phyloP scores from a whole-genome alignment of 2,329 filamentous ascomycete genomes.

The Stemphylium lycopersici region DNA sequence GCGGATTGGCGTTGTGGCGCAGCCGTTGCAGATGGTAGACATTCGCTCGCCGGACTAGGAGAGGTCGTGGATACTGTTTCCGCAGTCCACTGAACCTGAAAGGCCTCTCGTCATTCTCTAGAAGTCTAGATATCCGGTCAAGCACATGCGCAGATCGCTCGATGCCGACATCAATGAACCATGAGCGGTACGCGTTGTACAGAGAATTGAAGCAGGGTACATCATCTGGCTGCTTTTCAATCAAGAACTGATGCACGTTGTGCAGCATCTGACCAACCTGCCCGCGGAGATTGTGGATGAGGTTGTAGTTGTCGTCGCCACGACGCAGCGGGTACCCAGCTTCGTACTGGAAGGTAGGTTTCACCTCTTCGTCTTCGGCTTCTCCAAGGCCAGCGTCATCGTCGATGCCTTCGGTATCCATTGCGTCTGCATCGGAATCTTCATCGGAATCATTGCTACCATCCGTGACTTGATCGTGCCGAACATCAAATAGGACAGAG shows the following conservation, averaged over 20 bases:
- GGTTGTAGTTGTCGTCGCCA: constrained; percentile 66
- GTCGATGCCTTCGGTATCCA: constrained; percentile 55
- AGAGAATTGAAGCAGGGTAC: constrained; percentile 93
- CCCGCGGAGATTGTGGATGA: constrained; percentile 81
- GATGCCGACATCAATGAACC: constrained; percentile 97
- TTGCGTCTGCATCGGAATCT: constrained; percentile 43
- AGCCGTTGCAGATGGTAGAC: constrained; percentile 94
- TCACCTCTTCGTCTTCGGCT: constrained; percentile 79
- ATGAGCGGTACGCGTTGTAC: constrained; percentile 90
- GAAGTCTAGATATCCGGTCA: constrained; percentile 82
- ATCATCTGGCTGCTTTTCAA: constrained; percentile 87
- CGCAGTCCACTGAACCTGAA: constrained; percentile 94
- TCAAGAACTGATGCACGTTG: constrained; percentile 82
- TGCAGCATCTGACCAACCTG: constrained; percentile 81
- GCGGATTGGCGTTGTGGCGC: constrained; percentile 87
- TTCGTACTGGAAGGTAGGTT: constrained; percentile 85
- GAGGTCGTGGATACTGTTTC: constrained; percentile 88
- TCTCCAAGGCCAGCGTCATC: constrained; percentile 64
- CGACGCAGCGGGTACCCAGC: constrained; percentile 80
- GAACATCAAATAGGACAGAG: constrained; percentile 84
- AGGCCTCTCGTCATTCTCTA: constrained; percentile 83
- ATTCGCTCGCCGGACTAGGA: constrained; percentile 91
- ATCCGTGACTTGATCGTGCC: constrained; percentile 46
- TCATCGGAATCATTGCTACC: constrained; percentile 60
- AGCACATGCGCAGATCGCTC: constrained; percentile 93